Percentiles rank a stretch among this genome's conserved stretches.
phyloP scores from a whole-genome alignment of 2,329 filamentous ascomycete species.

The Pseudogymnoascus sp. region DNA sequence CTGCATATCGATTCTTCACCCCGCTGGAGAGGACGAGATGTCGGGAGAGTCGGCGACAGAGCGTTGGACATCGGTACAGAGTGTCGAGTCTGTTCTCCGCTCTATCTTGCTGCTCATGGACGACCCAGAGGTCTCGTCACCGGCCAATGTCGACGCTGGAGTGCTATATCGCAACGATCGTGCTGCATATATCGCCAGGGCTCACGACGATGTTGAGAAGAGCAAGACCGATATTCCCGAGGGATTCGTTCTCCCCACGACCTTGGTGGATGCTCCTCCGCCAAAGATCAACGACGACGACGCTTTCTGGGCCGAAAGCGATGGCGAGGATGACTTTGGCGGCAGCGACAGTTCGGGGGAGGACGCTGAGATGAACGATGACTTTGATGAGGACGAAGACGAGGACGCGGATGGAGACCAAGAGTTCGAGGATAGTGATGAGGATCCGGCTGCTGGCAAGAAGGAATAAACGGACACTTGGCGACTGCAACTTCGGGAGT shows the following conservation, averaged over 20 bases:
- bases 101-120: conserved; percentile 88
- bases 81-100: conserved; percentile 88
- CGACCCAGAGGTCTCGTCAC: conserved; percentile 85
- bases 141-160: conserved; percentile 89
- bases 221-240: conserved; percentile 74
- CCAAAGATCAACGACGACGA: conserved; percentile 64
- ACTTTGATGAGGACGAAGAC: conserved; percentile 44
- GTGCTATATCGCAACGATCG: conserved; percentile 73
- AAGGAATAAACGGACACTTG: background rate
- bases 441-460: conserved; percentile 18
- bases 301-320: conserved; percentile 74
- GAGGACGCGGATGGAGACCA: conserved; percentile 50
- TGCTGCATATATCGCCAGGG: conserved; percentile 59
- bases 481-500: background rate
- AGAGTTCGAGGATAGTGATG: conserved; percentile 39
- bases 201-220: conserved; percentile 59
- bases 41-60: conserved; percentile 85
- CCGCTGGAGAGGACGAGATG: conserved; percentile 83
- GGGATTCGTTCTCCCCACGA: conserved; percentile 75
- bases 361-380: conserved; percentile 52
- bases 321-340: conserved; percentile 69
- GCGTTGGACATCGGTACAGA: conserved; percentile 89
- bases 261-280: conserved; percentile 50
- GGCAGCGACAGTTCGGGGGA: conserved; percentile 59
- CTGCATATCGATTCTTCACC: conserved; percentile 94